Percentiles rank a stretch among this genome's conserved stretches.
Evolutionary conservation across 164 flowering plant species (phyloP).

Genomic region (Vitis amurensis): DNA sequence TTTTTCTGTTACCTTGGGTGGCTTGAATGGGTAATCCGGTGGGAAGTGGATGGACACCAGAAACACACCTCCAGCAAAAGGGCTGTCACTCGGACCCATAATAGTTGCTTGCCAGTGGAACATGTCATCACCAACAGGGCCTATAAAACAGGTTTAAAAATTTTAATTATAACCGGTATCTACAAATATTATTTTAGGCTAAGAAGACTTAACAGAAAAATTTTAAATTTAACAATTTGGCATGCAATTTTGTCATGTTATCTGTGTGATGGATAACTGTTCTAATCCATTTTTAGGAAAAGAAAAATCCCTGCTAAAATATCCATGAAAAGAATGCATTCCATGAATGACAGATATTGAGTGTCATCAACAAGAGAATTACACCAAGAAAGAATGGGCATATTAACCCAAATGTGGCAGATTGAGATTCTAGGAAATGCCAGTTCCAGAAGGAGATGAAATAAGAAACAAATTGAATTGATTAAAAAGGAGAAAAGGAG

Average conservation of each 20-base stretch:
- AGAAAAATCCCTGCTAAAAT: too few species aligned
- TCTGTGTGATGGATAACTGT: too few species aligned
- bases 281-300: too few species aligned
- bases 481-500: background rate
- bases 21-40: constrained; percentile 73
- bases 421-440: background rate
- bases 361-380: too few species aligned
- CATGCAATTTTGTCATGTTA: too few species aligned
- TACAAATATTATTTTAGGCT: too few species aligned
- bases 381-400: too few species aligned
- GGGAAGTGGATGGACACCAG: constrained; percentile 64
- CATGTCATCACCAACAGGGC: constrained; percentile 62
- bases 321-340: too few species aligned
- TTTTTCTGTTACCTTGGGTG: constrained; percentile 49
- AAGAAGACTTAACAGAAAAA: too few species aligned
- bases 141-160: constrained; percentile 17
- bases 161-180: background rate
- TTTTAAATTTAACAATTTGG: too few species aligned
- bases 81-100: constrained; percentile 69
- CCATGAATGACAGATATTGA: too few species aligned
- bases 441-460: background rate
- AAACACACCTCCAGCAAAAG: constrained; percentile 64
- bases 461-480: background rate
- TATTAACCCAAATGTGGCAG: too few species aligned
- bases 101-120: constrained; percentile 74